Evolutionary conservation across 495 filamentous ascomycete species (phyloP).

Genomic region (Cercophora samala): DNA sequence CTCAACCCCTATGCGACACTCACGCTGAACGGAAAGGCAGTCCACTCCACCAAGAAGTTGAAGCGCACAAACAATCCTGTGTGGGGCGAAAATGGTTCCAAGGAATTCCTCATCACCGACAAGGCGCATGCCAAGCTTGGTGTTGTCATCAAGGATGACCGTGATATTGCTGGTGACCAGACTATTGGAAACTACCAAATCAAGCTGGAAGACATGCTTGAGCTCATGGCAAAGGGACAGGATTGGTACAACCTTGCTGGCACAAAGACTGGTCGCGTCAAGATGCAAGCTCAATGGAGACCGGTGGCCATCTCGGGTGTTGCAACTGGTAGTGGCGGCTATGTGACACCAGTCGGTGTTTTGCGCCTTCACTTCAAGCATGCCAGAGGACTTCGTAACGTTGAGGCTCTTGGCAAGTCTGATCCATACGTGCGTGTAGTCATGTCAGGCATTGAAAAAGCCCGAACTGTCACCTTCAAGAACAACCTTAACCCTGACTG

Average conservation of each 20-base stretch:
- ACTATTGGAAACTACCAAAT: conserved; percentile 89
- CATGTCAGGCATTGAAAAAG: conserved; percentile 84
- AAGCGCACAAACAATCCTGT: conserved; percentile 97
- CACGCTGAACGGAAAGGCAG: conserved; percentile 83
- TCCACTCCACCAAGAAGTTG: conserved; percentile 79
- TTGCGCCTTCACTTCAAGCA: conserved; percentile 89
- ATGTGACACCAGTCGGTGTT: conserved; percentile 88
- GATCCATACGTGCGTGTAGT: conserved; percentile 90
- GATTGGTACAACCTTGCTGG: conserved; percentile 92
- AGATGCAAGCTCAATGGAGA: conserved; percentile 90
- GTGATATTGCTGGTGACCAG: conserved; percentile 77
- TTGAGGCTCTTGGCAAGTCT: conserved; percentile 94
- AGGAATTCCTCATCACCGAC: conserved; percentile 92
- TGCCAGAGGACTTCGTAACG: conserved; percentile 77
- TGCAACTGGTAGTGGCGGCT: conserved; percentile 75
- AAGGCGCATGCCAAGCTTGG: conserved; percentile 85
- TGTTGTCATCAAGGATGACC: conserved; percentile 90
- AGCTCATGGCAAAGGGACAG: conserved; percentile 85
- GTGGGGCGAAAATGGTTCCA: conserved; percentile 75
- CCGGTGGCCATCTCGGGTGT: conserved; percentile 80
- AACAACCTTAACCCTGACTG: conserved; percentile 95
- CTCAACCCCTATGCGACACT: conserved; percentile 88
- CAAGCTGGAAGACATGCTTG: conserved; percentile 87
- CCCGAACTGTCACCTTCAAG: conserved; percentile 87
- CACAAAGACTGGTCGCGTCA: conserved; percentile 77